Base-by-base conservation (phyloP, 208 protist genomes). In the Lotmaria passim region DNA sequence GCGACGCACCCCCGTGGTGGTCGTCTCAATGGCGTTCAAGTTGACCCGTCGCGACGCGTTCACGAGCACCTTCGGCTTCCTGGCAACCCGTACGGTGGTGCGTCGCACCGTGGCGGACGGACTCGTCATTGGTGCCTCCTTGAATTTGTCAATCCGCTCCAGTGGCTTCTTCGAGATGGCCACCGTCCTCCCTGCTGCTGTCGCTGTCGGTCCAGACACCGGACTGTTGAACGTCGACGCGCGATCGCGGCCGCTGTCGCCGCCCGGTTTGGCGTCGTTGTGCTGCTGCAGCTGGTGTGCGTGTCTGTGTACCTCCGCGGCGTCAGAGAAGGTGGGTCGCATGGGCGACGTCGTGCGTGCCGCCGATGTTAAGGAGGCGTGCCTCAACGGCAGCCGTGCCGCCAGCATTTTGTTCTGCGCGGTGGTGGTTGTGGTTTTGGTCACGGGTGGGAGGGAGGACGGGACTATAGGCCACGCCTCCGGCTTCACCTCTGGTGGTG, bases 91-190 rank as follows among this genome's bases (percentile, higher is more conserved):
- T n/a, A 77, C 71, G 0, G 71, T 77, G 14, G 61, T 44, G 3
- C 63, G 71, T 12, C 71, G 63, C 44, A 53, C 46, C 21, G 71
- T 77, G 7, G 71, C 71, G 4, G 71, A 65, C 21, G 71, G 64
- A 38, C 71, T 77, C 38, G 26, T 55, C 28, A 65, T 0, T 4
- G 71, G 63, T 0, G 63, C 44, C 24, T 71, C 71, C 57, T 77
- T 66, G 7, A 67, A 59, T n/a, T 46, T 59, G n/a, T 77, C 63
- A 21, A 77, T 51, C 17, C 47, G 63, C 21, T 77, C 56, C 7
- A 36, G 38, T 11, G 63, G 55, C 23, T 52, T 64, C 36, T 24
- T 24, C 2, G 30, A 33, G 26, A 31, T 38, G 3, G 24, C 38
- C 14, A 28, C 44, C 2, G 39, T 14, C 34, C 21, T 3, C 7